Evolutionary conservation across 192 early-diverging fungal genomes (phyloP).

Genomic region (Podochytrium sp.): DNA sequence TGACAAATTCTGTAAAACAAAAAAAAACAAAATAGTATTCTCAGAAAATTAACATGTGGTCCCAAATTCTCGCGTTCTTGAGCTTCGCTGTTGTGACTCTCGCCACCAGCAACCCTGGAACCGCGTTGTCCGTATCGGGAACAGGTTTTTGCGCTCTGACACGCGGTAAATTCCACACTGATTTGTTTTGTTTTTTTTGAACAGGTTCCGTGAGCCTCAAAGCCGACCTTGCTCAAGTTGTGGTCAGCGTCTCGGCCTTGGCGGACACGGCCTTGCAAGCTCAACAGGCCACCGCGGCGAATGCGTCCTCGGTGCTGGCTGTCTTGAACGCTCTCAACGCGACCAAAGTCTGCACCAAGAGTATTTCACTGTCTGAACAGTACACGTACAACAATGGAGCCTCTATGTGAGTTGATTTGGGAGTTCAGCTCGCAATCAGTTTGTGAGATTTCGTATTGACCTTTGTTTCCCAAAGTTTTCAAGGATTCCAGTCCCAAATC

Average conservation of each 20-base stretch:
- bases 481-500: not conserved
- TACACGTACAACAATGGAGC: not conserved
- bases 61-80: too few species aligned
- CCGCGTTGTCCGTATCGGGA: too few species aligned
- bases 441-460: not conserved
- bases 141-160: too few species aligned
- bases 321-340: not conserved
- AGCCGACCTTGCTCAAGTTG: not conserved
- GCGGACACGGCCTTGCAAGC: not conserved
- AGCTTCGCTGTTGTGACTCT: too few species aligned
- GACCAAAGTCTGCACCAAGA: not conserved
- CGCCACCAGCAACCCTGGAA: too few species aligned
- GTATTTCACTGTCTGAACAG: not conserved
- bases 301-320: not conserved
- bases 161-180: not conserved
- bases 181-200: not conserved
- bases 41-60: too few species aligned
- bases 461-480: not conserved
- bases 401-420: not conserved
- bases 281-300: not conserved
- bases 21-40: too few species aligned
- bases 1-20: too few species aligned
- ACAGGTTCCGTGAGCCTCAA: not conserved
- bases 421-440: not conserved
- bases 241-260: not conserved